Evolutionary conservation across 1,284 basidiomycete species (phyloP).

Genomic region (Cryptococcus deneoformans): DNA sequence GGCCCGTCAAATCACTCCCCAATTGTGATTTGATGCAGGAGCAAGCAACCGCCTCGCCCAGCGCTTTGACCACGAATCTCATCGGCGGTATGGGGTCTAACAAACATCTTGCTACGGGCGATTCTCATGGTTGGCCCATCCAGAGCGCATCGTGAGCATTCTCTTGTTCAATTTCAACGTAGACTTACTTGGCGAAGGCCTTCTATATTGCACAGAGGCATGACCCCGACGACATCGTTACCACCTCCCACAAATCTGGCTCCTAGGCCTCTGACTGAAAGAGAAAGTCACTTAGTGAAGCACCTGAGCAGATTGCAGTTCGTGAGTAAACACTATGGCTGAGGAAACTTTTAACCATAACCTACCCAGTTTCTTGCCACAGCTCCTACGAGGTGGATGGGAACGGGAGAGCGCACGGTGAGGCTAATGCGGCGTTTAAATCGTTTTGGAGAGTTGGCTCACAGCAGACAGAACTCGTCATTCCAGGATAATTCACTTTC

Average conservation of each 20-base stretch:
- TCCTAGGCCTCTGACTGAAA: slow-evolving; percentile 29
- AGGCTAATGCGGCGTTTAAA: slow-evolving; percentile 9
- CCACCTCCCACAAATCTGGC: slow-evolving; percentile 19
- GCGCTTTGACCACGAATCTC: too few relatives aligned
- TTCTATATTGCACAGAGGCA: slow-evolving; percentile 3
- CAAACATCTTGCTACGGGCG: too few relatives aligned
- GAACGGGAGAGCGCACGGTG: slow-evolving; percentile 5
- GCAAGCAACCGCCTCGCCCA: too few relatives aligned
- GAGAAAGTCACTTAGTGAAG: slow-evolving; percentile 34
- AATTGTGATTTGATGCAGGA: too few relatives aligned
- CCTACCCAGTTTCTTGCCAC: slow-evolving; percentile 68
- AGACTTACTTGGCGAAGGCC: not conserved
- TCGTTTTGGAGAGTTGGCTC: slow-evolving; percentile 21
- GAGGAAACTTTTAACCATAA: slow-evolving; percentile 3
- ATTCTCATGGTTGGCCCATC: too few relatives aligned
- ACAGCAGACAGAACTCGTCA: slow-evolving; percentile 17
- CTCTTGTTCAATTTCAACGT: too few relatives aligned
- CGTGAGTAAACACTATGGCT: slow-evolving; percentile 24
- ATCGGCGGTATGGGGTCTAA: too few relatives aligned
- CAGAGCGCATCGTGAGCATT: too few relatives aligned
- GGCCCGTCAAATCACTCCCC: too few relatives aligned
- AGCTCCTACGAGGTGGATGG: slow-evolving; percentile 52
- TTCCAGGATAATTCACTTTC: slow-evolving; percentile 49
- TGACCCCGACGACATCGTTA: slow-evolving; percentile 21
- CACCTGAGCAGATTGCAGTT: slow-evolving; percentile 45